Conservation (phyloP, 2,329 filamentous ascomycete species). For the Xylaria sp. region DNA sequence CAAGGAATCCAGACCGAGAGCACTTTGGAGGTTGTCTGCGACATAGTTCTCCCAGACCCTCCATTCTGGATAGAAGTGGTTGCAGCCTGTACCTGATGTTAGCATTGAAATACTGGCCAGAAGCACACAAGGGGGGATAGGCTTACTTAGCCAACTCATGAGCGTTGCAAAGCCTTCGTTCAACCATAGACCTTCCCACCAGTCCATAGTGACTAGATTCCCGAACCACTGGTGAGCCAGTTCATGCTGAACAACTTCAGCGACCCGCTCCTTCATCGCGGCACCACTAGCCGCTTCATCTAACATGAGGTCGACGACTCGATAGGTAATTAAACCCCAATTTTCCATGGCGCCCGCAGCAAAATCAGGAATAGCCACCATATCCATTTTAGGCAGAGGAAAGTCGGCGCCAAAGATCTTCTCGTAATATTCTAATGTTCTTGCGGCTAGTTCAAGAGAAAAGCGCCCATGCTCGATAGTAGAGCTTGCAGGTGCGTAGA, state of each 20-base stretch:
- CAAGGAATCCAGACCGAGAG: conserved; percentile 85
- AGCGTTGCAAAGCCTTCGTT: conserved; percentile 92
- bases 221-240: conserved; percentile 98
- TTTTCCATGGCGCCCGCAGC: conserved; percentile 98
- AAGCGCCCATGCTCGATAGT: conserved; percentile 91
- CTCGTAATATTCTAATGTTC: conserved; percentile 92
- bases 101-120: neutral
- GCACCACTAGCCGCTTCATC: conserved; percentile 92
- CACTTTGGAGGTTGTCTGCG: conserved; percentile 87
- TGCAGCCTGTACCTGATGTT: conserved; percentile 72
- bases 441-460: conserved; percentile 86
- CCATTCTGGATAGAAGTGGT: conserved; percentile 96
- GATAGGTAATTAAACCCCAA: conserved; percentile 95
- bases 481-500: conserved; percentile 90
- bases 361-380: conserved; percentile 95
- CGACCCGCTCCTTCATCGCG: conserved; percentile 87
- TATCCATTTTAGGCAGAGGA: conserved; percentile 92
- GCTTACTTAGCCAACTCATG: conserved; percentile 74
- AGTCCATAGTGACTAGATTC: conserved; percentile 97
- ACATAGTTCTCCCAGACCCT: conserved; percentile 98
- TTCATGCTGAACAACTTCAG: conserved; percentile 96
- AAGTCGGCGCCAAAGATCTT: conserved; percentile 89
- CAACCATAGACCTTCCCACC: conserved; percentile 97
- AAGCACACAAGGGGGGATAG: neutral
- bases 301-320: conserved; percentile 86